Evolutionary conservation across 352 stramenopile genomes (phyloP), one percentile per base, ranked within the genome.

Genomic region (Pythium sukuiense): DNA sequence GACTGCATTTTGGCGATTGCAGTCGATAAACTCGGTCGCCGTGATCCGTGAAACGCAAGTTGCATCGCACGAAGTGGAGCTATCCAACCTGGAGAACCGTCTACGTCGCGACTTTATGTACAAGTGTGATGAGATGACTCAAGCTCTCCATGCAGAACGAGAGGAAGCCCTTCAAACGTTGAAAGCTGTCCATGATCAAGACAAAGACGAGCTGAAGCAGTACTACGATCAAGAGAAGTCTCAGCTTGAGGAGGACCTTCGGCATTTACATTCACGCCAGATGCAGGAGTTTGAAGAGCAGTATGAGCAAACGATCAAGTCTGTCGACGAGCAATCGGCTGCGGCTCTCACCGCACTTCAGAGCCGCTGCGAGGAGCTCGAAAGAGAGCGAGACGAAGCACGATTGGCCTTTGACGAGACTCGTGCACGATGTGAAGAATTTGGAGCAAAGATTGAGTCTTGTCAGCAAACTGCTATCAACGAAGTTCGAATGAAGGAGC

Each of bases 221-320:
- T 87, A 78, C 30, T 89, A 79, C 32, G 58, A 87, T 27, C 76
- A 89, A 43, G 83, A 90, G 29, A 86, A 83, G 39, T 71, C 66
- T 3, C 78, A 87, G 26, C n/a, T 85, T 13, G 70, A 85, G 26
- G 78, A 87, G 70, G 81, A 88, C 48, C 61, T 84, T 2, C 46
- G 55, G 3, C 65, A 73, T 16, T 52, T 76, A 0, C 72, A 80
- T 33, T 14, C 39, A 0, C 48, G 59, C 0, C 71, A 85, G 37
- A 57, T 79, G 30, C 63, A 78, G 13, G 69, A 80, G 24, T 13
- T 80, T 16, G 62, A 77, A 48, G 59, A 73, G 9, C 67, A 73
- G 5, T 72, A 79, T 12, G 55, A 70, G 27, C 7, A 48, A 4
- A 68, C 63, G 9, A 56, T 67, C 18, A 66, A 64, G 13, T 46